phyloP scores from a whole-genome alignment of 345 rosid species.

The Rhodomyrtus tomentosa region DNA sequence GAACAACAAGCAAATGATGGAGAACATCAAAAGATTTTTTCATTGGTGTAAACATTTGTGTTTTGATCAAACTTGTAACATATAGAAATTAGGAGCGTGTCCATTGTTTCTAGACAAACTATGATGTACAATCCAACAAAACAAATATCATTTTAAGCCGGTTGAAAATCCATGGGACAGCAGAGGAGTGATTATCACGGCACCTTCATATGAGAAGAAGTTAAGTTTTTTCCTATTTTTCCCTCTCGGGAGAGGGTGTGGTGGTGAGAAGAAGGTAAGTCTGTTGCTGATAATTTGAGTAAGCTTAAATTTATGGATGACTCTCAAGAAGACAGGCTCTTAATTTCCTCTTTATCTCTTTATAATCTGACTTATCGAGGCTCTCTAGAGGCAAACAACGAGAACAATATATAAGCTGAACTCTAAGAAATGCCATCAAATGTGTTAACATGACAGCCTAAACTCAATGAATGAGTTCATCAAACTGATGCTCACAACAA shows the following conservation, averaged over 20 bases:
- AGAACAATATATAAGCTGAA: not conserved
- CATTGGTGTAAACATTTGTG: accelerated
- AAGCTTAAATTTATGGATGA: constrained; percentile 14
- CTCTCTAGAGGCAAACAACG: constrained; percentile 12
- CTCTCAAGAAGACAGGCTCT: constrained; percentile 14
- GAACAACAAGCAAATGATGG: not conserved
- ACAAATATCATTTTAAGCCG: not conserved
- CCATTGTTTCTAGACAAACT: not conserved
- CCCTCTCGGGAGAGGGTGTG: not conserved
- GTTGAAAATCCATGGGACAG: not conserved
- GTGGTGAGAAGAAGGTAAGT: not conserved
- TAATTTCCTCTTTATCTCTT: constrained; percentile 14
- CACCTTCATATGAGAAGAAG: not conserved
- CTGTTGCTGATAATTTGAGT: constrained; percentile 16
- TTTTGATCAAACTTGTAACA: not conserved
- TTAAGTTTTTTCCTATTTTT: no score
- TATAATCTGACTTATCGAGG: constrained; percentile 18
- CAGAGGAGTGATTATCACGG: not conserved
- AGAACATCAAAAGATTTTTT: not conserved
- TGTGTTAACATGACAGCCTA: not conserved
- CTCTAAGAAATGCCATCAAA: not conserved
- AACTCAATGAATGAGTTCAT: no score
- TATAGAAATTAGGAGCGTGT: not conserved
- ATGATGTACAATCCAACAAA: not conserved
- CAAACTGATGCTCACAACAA: not conserved